Percentiles rank a stretch among this genome's conserved stretches.
phyloP scores from a whole-genome alignment of 2,329 filamentous ascomycete species.

The Bipolaris gigantea region DNA sequence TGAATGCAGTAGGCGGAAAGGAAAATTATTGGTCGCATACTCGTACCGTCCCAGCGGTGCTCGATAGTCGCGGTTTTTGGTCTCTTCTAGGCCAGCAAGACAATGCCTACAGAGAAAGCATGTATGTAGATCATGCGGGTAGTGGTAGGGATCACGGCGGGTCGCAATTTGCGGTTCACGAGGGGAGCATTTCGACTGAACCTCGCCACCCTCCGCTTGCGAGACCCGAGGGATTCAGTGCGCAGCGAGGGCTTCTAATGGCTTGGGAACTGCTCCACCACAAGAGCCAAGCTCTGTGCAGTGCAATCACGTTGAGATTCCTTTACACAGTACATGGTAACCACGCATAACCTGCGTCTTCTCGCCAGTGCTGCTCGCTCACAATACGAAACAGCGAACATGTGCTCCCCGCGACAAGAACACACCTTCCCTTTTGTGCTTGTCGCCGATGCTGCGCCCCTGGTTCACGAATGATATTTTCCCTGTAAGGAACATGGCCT shows the following conservation, averaged over 20 bases:
- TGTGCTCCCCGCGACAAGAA: background rate
- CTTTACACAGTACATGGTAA: no score
- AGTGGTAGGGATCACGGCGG: background rate
- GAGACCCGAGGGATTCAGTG: background rate
- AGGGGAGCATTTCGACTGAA: background rate
- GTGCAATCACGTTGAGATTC: no score
- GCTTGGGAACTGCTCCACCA: no score
- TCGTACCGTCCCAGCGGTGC: constrained; percentile 3
- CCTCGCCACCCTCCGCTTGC: background rate
- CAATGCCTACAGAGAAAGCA: constrained; percentile 6
- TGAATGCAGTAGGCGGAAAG: constrained; percentile 1
- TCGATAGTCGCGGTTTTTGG: constrained; percentile 14
- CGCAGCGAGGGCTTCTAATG: background rate
- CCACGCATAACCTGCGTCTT: background rate
- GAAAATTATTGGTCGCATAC: constrained; percentile 2
- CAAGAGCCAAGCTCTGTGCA: background rate
- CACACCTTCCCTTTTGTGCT: constrained; percentile 6
- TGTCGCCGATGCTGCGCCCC: background rate
- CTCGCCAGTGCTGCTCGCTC: background rate
- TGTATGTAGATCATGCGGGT: constrained; percentile 6
- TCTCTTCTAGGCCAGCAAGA: constrained; percentile 12
- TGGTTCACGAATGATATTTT: background rate
- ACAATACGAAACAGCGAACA: background rate
- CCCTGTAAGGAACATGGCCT: constrained; percentile 6
- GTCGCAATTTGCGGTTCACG: constrained; percentile 5